Evolutionary conservation across 164 flowering plant genomes (phyloP).

Genomic region (Kingdonia uniflora): DNA sequence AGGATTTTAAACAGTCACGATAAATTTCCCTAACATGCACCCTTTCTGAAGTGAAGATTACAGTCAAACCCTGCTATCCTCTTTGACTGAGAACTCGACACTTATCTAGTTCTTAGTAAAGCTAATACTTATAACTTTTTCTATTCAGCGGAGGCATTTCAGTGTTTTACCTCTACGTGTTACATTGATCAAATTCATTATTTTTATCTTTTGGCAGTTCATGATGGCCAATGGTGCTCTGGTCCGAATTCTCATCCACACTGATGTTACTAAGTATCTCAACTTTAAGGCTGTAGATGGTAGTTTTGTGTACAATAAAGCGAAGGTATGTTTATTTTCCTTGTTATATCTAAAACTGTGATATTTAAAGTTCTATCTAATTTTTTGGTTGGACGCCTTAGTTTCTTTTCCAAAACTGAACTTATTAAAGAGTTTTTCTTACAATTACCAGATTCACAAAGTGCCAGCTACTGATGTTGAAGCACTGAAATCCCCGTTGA

Average conservation of each 20-base stretch:
- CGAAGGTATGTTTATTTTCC: slow-evolving; percentile 47
- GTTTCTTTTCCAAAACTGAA: background rate
- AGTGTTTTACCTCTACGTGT: no score
- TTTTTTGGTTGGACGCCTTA: no score
- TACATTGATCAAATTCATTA: background rate
- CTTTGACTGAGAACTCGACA: no score
- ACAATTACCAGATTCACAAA: slow-evolving; percentile 53
- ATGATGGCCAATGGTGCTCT: slow-evolving; percentile 90
- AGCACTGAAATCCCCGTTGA: slow-evolving; percentile 82
- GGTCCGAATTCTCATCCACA: slow-evolving; percentile 89
- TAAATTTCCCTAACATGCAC: no score
- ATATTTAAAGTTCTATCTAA: no score
- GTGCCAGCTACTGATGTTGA: slow-evolving; percentile 98
- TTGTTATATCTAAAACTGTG: background rate
- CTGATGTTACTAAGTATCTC: slow-evolving; percentile 87
- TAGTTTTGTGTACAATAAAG: slow-evolving; percentile 93
- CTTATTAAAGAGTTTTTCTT: background rate
- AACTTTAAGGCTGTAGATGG: slow-evolving; percentile 97
- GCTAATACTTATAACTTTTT: no score
- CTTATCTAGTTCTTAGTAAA: no score
- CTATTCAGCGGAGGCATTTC: background rate
- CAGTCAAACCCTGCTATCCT: no score
- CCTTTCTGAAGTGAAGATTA: no score
- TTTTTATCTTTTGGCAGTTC: slow-evolving; percentile 39
- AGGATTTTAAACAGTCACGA: no score